These are phyloP conservation scores for Acanthamoeba lenticulata DNA, from an alignment of 208 protist genomes.

Conservation along the genomic window DNA sequence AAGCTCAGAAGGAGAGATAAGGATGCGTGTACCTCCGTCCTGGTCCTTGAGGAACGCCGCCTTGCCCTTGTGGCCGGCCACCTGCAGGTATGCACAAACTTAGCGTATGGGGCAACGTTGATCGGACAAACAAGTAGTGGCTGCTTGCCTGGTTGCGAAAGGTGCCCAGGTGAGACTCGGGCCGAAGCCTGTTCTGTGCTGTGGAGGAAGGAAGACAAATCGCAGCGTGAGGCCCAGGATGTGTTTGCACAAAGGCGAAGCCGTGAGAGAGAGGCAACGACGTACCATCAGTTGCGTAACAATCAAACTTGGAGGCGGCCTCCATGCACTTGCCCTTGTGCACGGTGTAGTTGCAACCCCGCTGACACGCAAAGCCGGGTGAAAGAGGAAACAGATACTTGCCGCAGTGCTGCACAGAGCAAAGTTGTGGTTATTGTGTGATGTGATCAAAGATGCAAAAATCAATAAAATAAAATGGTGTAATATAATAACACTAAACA, in stretches of 20 bases:
- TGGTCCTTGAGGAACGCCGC: background rate
- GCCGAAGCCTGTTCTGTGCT: background rate
- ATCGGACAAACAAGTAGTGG: background rate
- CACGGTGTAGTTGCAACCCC: constrained; percentile 3
- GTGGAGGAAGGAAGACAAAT: background rate
- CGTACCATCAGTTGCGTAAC: background rate
- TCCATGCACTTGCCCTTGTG: constrained; percentile 45
- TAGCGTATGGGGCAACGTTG: background rate
- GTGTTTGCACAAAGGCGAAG: background rate
- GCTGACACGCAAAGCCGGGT: background rate
- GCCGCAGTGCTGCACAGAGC: background rate
- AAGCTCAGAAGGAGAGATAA: background rate
- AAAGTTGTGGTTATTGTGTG: background rate
- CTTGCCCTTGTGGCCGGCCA: constrained; percentile 41
- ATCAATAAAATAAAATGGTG: background rate
- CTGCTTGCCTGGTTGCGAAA: background rate
- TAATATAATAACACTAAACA: background rate
- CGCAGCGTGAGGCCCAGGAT: background rate
- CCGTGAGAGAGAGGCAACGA: background rate
- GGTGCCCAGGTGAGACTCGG: background rate
- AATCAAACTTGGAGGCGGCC: constrained; percentile 17
- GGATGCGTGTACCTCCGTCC: background rate
- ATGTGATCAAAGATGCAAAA: background rate
- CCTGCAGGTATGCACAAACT: background rate
- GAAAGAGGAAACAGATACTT: constrained; percentile 7